Conservation (phyloP, 257 asterid genomes). For the Leonotis leonurus region DNA sequence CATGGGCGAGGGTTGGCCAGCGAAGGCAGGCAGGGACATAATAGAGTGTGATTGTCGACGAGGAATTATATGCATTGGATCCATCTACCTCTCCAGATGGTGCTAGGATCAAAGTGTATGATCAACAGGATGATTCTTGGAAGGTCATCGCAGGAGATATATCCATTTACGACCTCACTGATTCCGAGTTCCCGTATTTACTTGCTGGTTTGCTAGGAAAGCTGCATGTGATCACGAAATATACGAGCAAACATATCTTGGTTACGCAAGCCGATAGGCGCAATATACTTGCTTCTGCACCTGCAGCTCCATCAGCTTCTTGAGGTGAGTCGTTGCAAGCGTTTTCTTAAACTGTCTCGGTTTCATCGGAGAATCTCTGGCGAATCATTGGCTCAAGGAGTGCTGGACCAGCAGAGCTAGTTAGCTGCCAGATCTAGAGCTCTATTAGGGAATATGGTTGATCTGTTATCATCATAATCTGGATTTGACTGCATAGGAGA, state of each 20-base stretch:
- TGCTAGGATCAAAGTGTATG: constrained; percentile 79
- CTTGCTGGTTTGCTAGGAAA: constrained; percentile 80
- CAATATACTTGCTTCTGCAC: constrained; percentile 17
- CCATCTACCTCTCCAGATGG: constrained; percentile 66
- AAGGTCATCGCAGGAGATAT: constrained; percentile 75
- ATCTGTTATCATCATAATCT: not conserved
- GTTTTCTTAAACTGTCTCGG: constrained; percentile 31
- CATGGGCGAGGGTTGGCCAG: constrained; percentile 99
- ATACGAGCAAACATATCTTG: constrained; percentile 45
- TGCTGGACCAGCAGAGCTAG: constrained; percentile 75
- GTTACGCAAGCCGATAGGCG: constrained; percentile 69
- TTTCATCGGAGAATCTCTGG: constrained; percentile 60
- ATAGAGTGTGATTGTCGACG: constrained; percentile 73
- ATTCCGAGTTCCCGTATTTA: constrained; percentile 64
- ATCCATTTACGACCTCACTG: constrained; percentile 53
- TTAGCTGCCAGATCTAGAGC: constrained; percentile 82
- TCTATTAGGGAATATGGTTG: not conserved
- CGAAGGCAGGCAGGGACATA: constrained; percentile 87
- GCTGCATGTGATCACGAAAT: constrained; percentile 74
- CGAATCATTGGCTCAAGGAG: constrained; percentile 41
- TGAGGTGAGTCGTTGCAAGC: constrained; percentile 31
- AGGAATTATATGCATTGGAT: constrained; percentile 72
- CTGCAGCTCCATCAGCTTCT: constrained; percentile 33
- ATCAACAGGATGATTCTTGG: constrained; percentile 79
- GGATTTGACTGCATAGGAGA: too few species aligned